Base-by-base conservation (phyloP, 371 early-diverging fungal species). In the Enteropsectra breve region DNA sequence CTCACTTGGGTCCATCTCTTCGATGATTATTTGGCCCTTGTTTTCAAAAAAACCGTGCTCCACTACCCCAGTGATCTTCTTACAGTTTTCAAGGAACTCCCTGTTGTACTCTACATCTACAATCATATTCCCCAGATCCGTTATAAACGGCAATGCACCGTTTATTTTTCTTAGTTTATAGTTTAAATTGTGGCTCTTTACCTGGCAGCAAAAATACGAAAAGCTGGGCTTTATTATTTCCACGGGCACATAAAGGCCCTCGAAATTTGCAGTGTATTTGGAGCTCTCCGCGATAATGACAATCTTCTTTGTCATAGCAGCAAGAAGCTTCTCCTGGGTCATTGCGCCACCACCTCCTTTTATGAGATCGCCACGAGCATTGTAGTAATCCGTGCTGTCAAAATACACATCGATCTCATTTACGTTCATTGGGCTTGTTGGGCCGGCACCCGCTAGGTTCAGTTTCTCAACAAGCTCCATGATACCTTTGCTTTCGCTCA, bases 301-400 rank as follows among this genome's bases (percentile, higher is more conserved):
- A 30, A 30, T 59, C 24, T 54, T 26, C 3, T 52, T 37, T 3
- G 72, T 34, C 59, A 72, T 71, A 18, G 36, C 47, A 46, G 57
- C 58, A n/a, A 71, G 24, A 15, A 78, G 45, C 45, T 71, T 76
- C 59, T 78, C 79, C 13, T 54, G 54, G 1, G 63, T 52, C 2
- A 74, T 29, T 49, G 79, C 71, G 3, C 75, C 76, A 11, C 79
- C 76, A 11, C 57, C 55, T 8, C 79, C 79, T 47, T 78, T 78
- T 2, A 78, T 69, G 40, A 78, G 13, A 29, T 63, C 56, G 1
- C 70, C 73, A 23, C 48, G 24, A 1, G 23, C 38, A 48, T 74
- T 70, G 43, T 70, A 70, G 40, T 73, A 76, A 36, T 78, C 79
- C 43, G 76, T 69, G 2, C 75, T 68, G 47, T 78, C 79, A 55